A percentile compares a stretch with the other conserved stretches of the same genome.
Evolutionary conservation across 768 basidiomycete genomes (phyloP).

Genomic region (Gautieria morchelliformis): DNA sequence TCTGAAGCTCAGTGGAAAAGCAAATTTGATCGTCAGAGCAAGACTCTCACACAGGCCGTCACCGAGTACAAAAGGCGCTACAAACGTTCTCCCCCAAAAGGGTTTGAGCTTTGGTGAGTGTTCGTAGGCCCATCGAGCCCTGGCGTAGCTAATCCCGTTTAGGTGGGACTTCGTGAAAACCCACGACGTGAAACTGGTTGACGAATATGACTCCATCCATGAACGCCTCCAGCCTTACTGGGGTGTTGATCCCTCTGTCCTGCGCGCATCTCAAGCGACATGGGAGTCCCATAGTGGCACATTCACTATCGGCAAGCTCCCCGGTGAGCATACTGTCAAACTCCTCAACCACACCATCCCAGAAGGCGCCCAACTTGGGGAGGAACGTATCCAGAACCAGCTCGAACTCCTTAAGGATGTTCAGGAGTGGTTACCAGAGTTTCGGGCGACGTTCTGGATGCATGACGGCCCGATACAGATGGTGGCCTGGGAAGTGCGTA

Average conservation of each 20-base stretch:
- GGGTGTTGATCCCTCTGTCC: conserved; percentile 27
- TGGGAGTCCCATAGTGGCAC: conserved; percentile 24
- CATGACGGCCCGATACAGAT: conserved; percentile 34
- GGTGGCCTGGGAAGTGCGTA: conserved; percentile 25
- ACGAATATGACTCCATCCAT: conserved; percentile 46
- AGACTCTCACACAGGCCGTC: conserved; percentile 29
- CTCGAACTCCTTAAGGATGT: conserved; percentile 31
- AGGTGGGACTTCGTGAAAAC: conserved; percentile 39
- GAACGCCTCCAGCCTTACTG: conserved; percentile 34
- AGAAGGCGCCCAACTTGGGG: conserved; percentile 8
- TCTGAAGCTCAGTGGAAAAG: conserved; percentile 31
- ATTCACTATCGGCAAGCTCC: conserved; percentile 26
- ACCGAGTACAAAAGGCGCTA: conserved; percentile 30
- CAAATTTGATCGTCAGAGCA: conserved; percentile 28
- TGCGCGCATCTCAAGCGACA: conserved; percentile 20
- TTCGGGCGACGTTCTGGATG: conserved; percentile 36
- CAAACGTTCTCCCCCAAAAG: conserved; percentile 29
- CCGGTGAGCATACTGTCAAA: conserved; percentile 5
- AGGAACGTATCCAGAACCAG: conserved; percentile 19
- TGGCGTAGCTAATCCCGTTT: neutral
- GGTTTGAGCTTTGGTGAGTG: conserved; percentile 38
- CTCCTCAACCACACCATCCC: conserved; percentile 10
- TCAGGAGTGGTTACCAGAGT: conserved; percentile 32
- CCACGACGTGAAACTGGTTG: conserved; percentile 38
- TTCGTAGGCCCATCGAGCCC: neutral